phyloP scores from a whole-genome alignment of 2,329 filamentous ascomycete genomes.

The Scytalidium lignicola region DNA sequence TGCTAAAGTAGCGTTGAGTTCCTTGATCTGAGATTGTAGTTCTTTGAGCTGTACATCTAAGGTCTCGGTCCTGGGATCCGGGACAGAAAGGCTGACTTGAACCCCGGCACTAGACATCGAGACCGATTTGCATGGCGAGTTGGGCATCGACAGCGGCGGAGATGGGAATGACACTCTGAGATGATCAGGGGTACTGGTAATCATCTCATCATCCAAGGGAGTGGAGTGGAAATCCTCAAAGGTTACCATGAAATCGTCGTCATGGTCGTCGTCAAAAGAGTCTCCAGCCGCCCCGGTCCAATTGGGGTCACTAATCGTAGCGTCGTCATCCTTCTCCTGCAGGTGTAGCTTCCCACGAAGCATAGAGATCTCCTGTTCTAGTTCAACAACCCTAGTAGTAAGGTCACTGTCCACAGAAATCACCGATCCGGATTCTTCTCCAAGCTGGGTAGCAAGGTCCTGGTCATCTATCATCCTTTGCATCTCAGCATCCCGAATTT shows the following conservation, averaged over 20 bases:
- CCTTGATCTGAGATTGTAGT: constrained; percentile 19
- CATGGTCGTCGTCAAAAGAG: constrained; percentile 29
- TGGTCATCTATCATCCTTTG: constrained; percentile 23
- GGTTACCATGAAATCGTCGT: constrained; percentile 32
- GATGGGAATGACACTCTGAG: constrained; percentile 25
- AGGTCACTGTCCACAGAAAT: constrained; percentile 11
- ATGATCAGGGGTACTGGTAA: constrained; percentile 19
- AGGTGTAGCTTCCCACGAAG: constrained; percentile 21
- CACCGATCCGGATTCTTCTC: constrained; percentile 16
- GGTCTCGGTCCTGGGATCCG: constrained; percentile 18
- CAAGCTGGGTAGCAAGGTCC: constrained; percentile 23
- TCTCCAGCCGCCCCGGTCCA: constrained; percentile 49
- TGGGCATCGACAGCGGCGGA: constrained; percentile 24
- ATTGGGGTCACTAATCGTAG: constrained; percentile 23
- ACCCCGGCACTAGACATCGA: constrained; percentile 11
- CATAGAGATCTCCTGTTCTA: constrained; percentile 21
- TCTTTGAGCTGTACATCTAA: constrained; percentile 19
- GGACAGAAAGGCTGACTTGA: constrained; percentile 13
- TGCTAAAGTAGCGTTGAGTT: constrained; percentile 19
- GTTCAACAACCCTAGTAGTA: constrained; percentile 18
- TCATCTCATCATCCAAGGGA: constrained; percentile 16
- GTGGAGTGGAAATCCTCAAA: not conserved
- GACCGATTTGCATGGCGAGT: constrained; percentile 19
- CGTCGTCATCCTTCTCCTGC: constrained; percentile 13
- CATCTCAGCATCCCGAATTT: constrained; percentile 22